phyloP scores from a whole-genome alignment of 257 asterid genomes.

The Nicotiana attenuata region DNA sequence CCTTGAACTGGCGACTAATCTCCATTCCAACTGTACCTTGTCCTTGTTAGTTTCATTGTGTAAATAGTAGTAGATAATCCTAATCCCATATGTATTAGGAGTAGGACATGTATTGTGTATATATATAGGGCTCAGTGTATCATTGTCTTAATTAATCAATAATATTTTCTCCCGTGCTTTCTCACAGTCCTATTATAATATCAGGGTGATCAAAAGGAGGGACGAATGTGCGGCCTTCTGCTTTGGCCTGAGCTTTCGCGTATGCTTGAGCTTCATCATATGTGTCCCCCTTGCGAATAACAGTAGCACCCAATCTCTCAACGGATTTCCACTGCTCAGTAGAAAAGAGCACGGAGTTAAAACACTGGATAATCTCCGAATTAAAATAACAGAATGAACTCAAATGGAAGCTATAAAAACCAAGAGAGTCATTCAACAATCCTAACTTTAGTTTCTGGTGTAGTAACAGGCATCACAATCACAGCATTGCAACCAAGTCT shows the following conservation, averaged over 20 bases:
- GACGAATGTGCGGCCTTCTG: slow-evolving; percentile 62
- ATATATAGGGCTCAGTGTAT: too few relatives aligned
- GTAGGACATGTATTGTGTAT: too few relatives aligned
- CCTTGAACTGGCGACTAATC: slow-evolving; percentile 63
- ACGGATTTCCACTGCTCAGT: slow-evolving; percentile 71
- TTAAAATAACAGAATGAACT: background rate
- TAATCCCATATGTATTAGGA: too few relatives aligned
- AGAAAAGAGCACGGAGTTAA: background rate
- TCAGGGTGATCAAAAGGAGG: slow-evolving; percentile 98
- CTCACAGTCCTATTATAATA: slow-evolving; percentile 45
- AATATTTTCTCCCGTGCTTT: too few relatives aligned
- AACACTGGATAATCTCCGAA: background rate
- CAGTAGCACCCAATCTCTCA: slow-evolving; percentile 79
- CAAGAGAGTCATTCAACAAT: background rate
- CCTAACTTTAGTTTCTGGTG: slow-evolving; percentile 87
- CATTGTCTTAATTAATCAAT: too few relatives aligned
- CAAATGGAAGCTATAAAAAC: background rate
- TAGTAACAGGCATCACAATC: slow-evolving; percentile 86
- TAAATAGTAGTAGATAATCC: too few relatives aligned
- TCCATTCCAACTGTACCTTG: slow-evolving; percentile 99
- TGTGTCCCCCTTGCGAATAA: slow-evolving; percentile 76
- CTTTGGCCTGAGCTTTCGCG: slow-evolving; percentile 63
- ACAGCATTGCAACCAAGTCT: slow-evolving; percentile 63
- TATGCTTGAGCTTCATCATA: slow-evolving; percentile 87
- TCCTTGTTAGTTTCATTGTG: too few relatives aligned